Percentiles rank a stretch among this genome's conserved stretches.
phyloP scores from a whole-genome alignment of 192 early-diverging fungal species.

The Podila verticillata region DNA sequence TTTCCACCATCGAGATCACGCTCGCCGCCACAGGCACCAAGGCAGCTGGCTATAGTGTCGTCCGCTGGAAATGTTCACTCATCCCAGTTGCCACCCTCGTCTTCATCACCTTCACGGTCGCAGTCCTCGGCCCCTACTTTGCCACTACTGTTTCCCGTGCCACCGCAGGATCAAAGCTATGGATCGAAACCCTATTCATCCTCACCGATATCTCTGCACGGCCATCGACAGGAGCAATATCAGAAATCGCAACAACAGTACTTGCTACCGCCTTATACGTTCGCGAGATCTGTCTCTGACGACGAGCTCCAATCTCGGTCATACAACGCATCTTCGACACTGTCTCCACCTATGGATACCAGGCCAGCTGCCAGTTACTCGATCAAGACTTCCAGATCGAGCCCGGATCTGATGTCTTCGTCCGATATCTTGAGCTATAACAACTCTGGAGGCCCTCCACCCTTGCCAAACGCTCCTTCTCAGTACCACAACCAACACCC shows the following conservation, averaged over 20 bases:
- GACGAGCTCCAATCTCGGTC: neutral
- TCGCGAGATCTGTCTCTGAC: neutral
- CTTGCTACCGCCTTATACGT: neutral
- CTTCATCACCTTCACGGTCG: neutral
- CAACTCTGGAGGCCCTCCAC: neutral
- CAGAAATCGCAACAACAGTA: neutral
- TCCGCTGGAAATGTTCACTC: neutral
- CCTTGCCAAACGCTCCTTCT: neutral
- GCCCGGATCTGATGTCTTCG: neutral
- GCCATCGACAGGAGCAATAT: no score
- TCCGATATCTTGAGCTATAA: neutral
- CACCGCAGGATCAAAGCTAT: no score
- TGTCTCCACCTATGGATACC: neutral
- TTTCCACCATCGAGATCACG: neutral
- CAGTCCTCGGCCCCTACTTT: neutral
- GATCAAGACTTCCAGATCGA: neutral
- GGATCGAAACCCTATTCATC: no score
- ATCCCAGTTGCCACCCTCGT: neutral
- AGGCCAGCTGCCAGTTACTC: neutral
- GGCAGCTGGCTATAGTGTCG: neutral
- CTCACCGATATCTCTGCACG: no score
- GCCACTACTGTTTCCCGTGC: neutral
- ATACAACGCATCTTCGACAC: neutral
- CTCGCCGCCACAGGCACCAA: conserved; percentile 1
- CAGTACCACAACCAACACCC: neutral